A percentile compares a stretch with the other conserved stretches of the same genome.
Conservation (phyloP, 495 filamentous ascomycete species). For the Annulohypoxylon maeteangense region DNA sequence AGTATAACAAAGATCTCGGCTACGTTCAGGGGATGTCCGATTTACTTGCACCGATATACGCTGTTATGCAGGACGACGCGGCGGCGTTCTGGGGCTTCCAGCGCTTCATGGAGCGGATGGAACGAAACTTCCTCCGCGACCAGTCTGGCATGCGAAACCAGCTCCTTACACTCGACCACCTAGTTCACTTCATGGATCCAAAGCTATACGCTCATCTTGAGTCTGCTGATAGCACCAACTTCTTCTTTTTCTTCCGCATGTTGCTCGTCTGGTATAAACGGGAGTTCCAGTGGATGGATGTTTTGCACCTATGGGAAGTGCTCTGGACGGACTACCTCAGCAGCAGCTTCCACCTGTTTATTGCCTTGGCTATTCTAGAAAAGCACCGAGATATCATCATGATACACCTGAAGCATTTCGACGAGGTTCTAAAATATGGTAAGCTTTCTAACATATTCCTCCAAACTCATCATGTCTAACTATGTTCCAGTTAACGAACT, state of each 20-base stretch:
- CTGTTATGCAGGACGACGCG: slow-evolving; percentile 96
- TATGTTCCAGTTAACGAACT: slow-evolving; percentile 83
- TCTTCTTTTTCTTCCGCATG: slow-evolving; percentile 99
- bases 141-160: slow-evolving; percentile 95
- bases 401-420: slow-evolving; percentile 92
- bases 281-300: slow-evolving; percentile 89
- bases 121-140: slow-evolving; percentile 95
- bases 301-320: slow-evolving; percentile 89
- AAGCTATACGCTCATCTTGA: slow-evolving; percentile 91
- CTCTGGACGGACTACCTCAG: slow-evolving; percentile 94
- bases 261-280: slow-evolving; percentile 98
- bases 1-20: slow-evolving; percentile 90
- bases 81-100: slow-evolving; percentile 98
- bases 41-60: slow-evolving; percentile 93
- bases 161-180: slow-evolving; percentile 87
- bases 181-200: slow-evolving; percentile 96
- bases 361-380: slow-evolving; percentile 94
- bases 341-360: slow-evolving; percentile 91
- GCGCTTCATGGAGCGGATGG: slow-evolving; percentile 96
- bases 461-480: slow-evolving; percentile 30
- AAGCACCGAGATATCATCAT: slow-evolving; percentile 95
- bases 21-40: slow-evolving; percentile 99
- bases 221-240: slow-evolving; percentile 92
- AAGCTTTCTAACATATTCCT: slow-evolving; percentile 47
- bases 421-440: slow-evolving; percentile 97